Conservation (phyloP, 2,329 filamentous ascomycete genomes). For the Penicillium sp. region DNA sequence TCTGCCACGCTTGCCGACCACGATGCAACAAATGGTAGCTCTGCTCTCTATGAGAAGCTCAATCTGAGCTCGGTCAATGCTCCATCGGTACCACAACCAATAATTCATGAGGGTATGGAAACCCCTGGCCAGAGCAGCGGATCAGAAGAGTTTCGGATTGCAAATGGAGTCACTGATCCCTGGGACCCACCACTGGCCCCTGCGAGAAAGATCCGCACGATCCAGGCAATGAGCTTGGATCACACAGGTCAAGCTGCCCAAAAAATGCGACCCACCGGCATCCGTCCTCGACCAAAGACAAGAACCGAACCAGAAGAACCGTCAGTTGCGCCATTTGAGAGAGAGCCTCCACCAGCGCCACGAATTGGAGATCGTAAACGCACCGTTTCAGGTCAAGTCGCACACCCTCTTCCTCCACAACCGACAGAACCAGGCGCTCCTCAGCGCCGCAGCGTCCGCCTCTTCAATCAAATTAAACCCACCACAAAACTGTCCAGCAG, state of each 20-base stretch:
- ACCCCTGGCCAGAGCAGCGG: slow-evolving; percentile 57
- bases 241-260: slow-evolving; percentile 58
- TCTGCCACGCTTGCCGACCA: slow-evolving; percentile 35
- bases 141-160: slow-evolving; percentile 40
- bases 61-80: slow-evolving; percentile 48
- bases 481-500: slow-evolving; percentile 62
- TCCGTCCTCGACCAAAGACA: slow-evolving; percentile 43
- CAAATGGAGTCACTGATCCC: slow-evolving; percentile 29
- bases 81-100: slow-evolving; percentile 32
- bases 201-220: slow-evolving; percentile 53
- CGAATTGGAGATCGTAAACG: slow-evolving; percentile 70
- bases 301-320: slow-evolving; percentile 43
- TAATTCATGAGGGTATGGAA: slow-evolving; percentile 59
- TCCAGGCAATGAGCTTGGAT: slow-evolving; percentile 53
- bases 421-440: slow-evolving; percentile 63
- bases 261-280: slow-evolving; percentile 59
- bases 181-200: slow-evolving; percentile 48
- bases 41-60: slow-evolving; percentile 50
- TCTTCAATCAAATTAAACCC: slow-evolving; percentile 70
- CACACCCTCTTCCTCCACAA: slow-evolving; percentile 53
- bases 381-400: slow-evolving; percentile 80
- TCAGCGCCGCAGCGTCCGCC: slow-evolving; percentile 69
- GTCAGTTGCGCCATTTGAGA: slow-evolving; percentile 30
- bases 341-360: slow-evolving; percentile 32
- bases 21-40: slow-evolving; percentile 38